Evolutionary conservation across 768 basidiomycete species (phyloP), one percentile per base, ranked within the genome.

Genomic region (Suillus subalutaceus): DNA sequence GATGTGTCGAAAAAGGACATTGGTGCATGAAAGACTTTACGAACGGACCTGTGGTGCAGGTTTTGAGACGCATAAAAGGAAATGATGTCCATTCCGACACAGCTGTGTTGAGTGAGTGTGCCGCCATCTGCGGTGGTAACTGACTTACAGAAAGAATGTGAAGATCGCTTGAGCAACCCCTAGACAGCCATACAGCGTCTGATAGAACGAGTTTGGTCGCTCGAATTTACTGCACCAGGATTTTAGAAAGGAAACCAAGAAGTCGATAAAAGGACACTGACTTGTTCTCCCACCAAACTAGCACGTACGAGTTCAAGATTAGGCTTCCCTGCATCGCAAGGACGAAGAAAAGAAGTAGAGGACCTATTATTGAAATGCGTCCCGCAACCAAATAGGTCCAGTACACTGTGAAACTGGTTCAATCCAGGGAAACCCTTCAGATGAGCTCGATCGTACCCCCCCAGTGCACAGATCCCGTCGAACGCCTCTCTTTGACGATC

Each of bases 1-100:
- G 87, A 88, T 2, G 84, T 89, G 73, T 93, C 91, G 70, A 92
- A 93, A 77, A 91, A 91, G 1, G 86, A 82, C 88, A 90, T 91
- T 0, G 90, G 90, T 0, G 90, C 90, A 73, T 85, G 83, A 72
- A 90, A 88, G 23, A 91, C 82, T 59, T 86, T 84, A 32, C 75
- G 74, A 30, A 90, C 79, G 0, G 88, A 84, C 55, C 80, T 73
- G 55, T 84, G 80, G 71, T 93, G 89, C 2, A 93, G 77, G 66
- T 87, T 88, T 66, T 81, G 81, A 1, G 90, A 90, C 4, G 88
- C 88, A 63, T 83, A 80, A 71, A 81, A 85, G 1, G 86, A 85
- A 73, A 90, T 79, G 15, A 84, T 74, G 65, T 88, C 88, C 69
- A 88, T 83, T 5, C 79, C 77, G 10, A 82, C 73, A 7, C 88